A percentile compares a stretch with the other conserved stretches of the same genome.
phyloP scores from a whole-genome alignment of 257 asterid species.

The Eucommia ulmoides region DNA sequence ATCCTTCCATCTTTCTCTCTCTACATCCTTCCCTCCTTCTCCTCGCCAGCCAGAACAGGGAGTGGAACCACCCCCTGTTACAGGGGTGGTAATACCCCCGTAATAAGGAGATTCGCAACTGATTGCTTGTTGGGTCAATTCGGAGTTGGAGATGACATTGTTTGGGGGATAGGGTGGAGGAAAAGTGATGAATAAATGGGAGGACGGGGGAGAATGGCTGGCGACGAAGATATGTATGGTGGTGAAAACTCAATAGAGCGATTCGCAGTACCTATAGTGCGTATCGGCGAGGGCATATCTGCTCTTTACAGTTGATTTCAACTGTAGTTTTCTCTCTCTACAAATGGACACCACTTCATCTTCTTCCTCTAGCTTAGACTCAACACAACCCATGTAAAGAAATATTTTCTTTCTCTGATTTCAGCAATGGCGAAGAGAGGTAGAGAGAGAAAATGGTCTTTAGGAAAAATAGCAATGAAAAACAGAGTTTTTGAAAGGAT shows the following conservation, averaged over 20 bases:
- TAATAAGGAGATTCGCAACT: not conserved
- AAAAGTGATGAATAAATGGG: not conserved
- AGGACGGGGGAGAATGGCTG: not conserved
- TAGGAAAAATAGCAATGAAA: no score
- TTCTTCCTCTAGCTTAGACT: not conserved
- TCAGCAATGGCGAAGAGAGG: no score
- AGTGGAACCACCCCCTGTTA: conserved; percentile 80
- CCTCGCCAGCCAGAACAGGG: no score
- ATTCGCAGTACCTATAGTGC: not conserved
- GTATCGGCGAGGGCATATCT: not conserved
- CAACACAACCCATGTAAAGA: not conserved
- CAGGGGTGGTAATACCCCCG: conserved; percentile 50
- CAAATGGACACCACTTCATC: not conserved
- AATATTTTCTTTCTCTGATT: no score
- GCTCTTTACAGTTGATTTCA: not conserved
- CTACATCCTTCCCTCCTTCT: no score
- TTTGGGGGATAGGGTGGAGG: not conserved
- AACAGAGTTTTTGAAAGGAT: no score
- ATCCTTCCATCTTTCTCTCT: no score
- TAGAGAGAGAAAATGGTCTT: no score
- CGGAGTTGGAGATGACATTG: not conserved
- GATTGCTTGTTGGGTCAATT: not conserved
- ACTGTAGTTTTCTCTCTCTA: not conserved
- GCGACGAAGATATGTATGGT: not conserved
- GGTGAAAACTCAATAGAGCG: not conserved